These are phyloP conservation scores for Acanthamoeba royreba DNA, from an alignment of 208 protist genomes.

Conservation along the genomic window DNA sequence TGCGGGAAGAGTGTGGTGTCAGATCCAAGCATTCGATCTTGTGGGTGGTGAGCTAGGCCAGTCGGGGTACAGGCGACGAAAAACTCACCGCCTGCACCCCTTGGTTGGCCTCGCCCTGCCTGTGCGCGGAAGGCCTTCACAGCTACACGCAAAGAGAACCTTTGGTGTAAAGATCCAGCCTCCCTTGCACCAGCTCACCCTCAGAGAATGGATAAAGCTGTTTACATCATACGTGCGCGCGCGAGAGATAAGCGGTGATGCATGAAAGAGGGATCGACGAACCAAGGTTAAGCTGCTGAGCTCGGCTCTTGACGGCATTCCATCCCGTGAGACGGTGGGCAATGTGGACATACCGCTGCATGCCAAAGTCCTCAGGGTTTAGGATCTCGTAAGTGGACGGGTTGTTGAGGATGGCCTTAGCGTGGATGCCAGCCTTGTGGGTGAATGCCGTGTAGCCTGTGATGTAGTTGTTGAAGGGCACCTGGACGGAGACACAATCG, in stretches of 20 bases:
- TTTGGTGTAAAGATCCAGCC: background rate
- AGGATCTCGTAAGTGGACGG: constrained; percentile 60
- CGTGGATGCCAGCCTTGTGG: constrained; percentile 82
- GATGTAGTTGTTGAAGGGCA: constrained; percentile 84
- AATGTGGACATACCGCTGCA: constrained; percentile 67
- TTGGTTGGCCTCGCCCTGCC: background rate
- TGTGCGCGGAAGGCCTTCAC: background rate
- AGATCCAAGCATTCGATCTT: constrained; percentile 36
- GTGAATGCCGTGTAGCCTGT: constrained; percentile 81
- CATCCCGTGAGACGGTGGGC: constrained; percentile 65
- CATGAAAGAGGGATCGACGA: background rate
- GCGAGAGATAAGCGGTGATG: background rate
- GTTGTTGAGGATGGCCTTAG: constrained; percentile 73
- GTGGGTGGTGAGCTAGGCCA: background rate
- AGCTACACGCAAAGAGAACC: background rate
- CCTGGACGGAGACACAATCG: constrained; percentile 60
- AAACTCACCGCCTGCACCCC: background rate
- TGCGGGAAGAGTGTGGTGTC: background rate
- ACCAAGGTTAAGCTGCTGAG: constrained; percentile 25
- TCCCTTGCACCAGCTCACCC: background rate
- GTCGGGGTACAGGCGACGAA: background rate
- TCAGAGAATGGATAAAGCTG: constrained; percentile 6
- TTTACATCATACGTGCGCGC: constrained; percentile 3
- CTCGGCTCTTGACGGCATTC: constrained; percentile 41
- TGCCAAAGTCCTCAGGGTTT: constrained; percentile 77